Evolutionary conservation across 2,329 filamentous ascomycete species (phyloP), one percentile per base, ranked within the genome.

Genomic region (Trichoderma atroviride): DNA sequence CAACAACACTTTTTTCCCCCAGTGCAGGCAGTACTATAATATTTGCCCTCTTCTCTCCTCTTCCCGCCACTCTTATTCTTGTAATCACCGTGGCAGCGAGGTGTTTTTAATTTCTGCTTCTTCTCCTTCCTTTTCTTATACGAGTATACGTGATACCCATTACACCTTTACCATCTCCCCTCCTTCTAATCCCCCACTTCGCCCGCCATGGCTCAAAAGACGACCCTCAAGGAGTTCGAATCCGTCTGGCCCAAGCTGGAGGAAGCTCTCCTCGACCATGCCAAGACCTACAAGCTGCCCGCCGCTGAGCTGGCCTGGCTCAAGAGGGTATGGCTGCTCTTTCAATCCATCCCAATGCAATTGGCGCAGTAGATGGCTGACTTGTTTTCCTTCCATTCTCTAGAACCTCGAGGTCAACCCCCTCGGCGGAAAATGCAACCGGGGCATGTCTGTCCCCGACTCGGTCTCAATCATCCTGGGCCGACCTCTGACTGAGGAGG

Each of bases 371-470:
- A 47, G 24, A 50, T 37, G 24, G 6, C 22, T 19, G 14, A 31
- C 40, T 13, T 31, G 14, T 43, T n/a, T 35, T 16, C 33, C 13
- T 24, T 31, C 31, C 11, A 13, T 3, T 7, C 33, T 53, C 1
- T 19, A 69, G 69, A 59, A 87, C 71, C 87, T 98, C 76, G 88
- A 94, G 78, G 87, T 89, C 83, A 99, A 99, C 83, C 89, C 93
- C 7, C 84, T 96, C 66, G 96, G 96, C 75, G 96, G 96, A 79
- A 99, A 99, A 86, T 97, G 94, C 85, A 99, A 99, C 85, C 93
- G 96, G 78, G 96, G 96, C 83, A 96, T 99, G 89, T 98, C 94
- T 59, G 95, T 98, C 71, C 91, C 96, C 74, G 96, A 99, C 83
- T 96, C 94, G 58, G 90, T 91, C 73, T 91, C 93, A 73, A 85